Conservation (phyloP, 2,329 filamentous ascomycete species). For the Elsinoe ampelina region DNA sequence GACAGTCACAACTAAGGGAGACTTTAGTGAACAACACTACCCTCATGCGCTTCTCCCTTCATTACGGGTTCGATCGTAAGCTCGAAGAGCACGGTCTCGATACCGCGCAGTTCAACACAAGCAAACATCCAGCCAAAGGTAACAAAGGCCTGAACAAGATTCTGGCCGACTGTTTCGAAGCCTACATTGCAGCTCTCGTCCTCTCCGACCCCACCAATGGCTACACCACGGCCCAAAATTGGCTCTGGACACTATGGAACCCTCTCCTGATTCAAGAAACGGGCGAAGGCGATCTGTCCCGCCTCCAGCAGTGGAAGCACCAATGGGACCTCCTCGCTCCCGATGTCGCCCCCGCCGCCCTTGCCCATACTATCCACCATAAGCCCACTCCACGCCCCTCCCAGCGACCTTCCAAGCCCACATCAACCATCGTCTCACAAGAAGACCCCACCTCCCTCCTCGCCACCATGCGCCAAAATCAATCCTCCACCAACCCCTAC, state of each 20-base stretch:
- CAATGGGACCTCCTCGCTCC: not conserved
- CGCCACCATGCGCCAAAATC: conserved; percentile 20
- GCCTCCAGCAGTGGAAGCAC: not conserved
- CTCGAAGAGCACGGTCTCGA: conserved; percentile 43
- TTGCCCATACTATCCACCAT: not conserved
- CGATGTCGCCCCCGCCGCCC: not conserved
- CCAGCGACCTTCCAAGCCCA: not conserved
- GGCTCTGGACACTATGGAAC: conserved; percentile 69
- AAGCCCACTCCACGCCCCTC: not conserved
- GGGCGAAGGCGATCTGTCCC: not conserved
- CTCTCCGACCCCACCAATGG: conserved; percentile 57
- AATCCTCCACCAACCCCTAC: conserved; percentile 23
- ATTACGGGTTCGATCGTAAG: conserved; percentile 61
- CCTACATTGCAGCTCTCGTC: conserved; percentile 74
- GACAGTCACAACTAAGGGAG: conserved; percentile 68
- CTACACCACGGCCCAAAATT: conserved; percentile 51
- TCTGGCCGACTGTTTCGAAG: conserved; percentile 80
- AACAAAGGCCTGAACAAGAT: conserved; percentile 60
- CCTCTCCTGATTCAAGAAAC: conserved; percentile 44
- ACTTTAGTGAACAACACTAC: conserved; percentile 71
- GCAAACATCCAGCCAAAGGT: not conserved
- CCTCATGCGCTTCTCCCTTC: conserved; percentile 56
- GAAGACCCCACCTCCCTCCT: conserved; percentile 9
- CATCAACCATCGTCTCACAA: not conserved
- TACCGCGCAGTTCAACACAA: conserved; percentile 21